Evolutionary conservation across 306 rosid genomes (phyloP).

Genomic region (Prosopis cineraria): DNA sequence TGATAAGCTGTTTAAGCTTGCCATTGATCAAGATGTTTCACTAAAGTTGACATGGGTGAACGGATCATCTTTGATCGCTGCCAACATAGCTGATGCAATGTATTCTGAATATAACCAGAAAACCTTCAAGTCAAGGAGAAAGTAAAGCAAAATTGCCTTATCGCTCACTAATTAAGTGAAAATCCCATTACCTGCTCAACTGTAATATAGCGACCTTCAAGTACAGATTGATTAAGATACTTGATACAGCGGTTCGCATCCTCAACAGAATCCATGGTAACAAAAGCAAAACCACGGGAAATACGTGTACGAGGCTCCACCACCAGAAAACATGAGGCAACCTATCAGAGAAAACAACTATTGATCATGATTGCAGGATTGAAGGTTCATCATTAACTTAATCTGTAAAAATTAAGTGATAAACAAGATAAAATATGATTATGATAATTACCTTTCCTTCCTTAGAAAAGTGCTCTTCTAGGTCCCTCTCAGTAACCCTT

Average conservation of each 20-base stretch:
- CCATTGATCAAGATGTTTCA: slow-evolving; percentile 97
- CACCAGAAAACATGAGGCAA: slow-evolving; percentile 95
- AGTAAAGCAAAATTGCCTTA: slow-evolving; percentile 35
- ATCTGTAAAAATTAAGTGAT: neutral
- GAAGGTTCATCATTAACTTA: neutral
- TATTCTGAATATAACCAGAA: slow-evolving; percentile 95
- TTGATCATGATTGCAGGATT: slow-evolving; percentile 4
- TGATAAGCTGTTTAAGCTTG: slow-evolving; percentile 94
- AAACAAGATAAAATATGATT: neutral
- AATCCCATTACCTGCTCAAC: slow-evolving; percentile 83
- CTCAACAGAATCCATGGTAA: slow-evolving; percentile 79
- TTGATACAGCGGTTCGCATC: slow-evolving; percentile 87
- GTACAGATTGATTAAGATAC: slow-evolving; percentile 91
- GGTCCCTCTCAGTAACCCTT: slow-evolving; percentile 86
- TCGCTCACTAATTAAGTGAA: slow-evolving; percentile 32
- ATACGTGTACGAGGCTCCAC: slow-evolving; percentile 89
- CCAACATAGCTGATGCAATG: slow-evolving; percentile 95
- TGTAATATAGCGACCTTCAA: slow-evolving; percentile 94
- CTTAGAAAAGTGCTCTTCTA: slow-evolving; percentile 89
- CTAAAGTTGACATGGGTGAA: slow-evolving; percentile 94
- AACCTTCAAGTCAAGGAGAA: slow-evolving; percentile 84
- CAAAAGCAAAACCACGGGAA: slow-evolving; percentile 96
- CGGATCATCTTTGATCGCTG: slow-evolving; percentile 98
- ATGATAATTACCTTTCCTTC: slow-evolving; percentile 80
- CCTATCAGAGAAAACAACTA: slow-evolving; percentile 50